phyloP scores from a whole-genome alignment of 2,329 filamentous ascomycete genomes.

The Pestalotiopsis sp. region DNA sequence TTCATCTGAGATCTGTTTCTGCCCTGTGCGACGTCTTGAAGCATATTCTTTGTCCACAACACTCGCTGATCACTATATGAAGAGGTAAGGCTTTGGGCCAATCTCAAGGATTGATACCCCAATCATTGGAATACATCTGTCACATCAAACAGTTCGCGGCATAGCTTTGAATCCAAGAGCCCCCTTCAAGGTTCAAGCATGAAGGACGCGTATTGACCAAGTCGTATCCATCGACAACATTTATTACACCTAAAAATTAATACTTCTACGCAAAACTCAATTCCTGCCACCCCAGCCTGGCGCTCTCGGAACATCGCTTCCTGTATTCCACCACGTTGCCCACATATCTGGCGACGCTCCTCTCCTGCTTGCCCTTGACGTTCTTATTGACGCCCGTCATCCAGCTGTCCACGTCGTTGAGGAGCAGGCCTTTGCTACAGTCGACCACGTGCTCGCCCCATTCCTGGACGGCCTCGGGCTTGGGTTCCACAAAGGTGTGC shows the following conservation, averaged over 20 bases:
- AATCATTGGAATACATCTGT: too few species aligned
- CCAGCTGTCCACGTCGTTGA: constrained; percentile 19
- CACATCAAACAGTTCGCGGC: too few species aligned
- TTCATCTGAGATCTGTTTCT: too few species aligned
- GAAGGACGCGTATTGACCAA: too few species aligned
- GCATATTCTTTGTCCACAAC: too few species aligned
- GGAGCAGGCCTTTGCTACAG: constrained; percentile 14
- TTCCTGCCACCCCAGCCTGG: constrained; percentile 6
- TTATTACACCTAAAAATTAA: neutral
- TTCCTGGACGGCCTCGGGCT: constrained; percentile 9
- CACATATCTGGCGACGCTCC: constrained; percentile 15
- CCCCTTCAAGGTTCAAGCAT: too few species aligned
- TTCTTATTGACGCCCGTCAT: constrained; percentile 18
- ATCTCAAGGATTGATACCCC: too few species aligned
- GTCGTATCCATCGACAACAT: too few species aligned
- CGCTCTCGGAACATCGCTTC: constrained; percentile 11
- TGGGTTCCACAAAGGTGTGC: constrained; percentile 13
- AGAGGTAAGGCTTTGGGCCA: too few species aligned
- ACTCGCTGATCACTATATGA: too few species aligned
- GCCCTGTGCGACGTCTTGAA: too few species aligned
- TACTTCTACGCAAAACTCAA: constrained; percentile 8
- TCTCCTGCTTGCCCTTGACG: constrained; percentile 6
- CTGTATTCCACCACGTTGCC: constrained; percentile 14
- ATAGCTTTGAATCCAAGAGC: too few species aligned
- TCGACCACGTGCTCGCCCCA: constrained; percentile 16